Evolutionary conservation across 768 basidiomycete species (phyloP).

Genomic region (Leccinum boreale): DNA sequence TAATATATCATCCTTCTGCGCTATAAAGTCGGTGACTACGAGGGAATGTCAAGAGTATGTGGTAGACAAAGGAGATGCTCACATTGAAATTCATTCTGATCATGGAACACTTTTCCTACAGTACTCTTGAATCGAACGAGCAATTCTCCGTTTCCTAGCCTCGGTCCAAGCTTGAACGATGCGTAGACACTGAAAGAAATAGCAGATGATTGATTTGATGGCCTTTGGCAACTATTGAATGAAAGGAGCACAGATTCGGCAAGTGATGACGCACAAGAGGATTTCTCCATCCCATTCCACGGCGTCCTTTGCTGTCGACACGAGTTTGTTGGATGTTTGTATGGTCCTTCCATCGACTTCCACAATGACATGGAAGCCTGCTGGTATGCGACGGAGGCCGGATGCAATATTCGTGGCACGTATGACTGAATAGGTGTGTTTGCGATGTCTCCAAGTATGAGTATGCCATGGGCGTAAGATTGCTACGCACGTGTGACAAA

Average conservation of each 20-base stretch:
- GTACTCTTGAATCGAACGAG: no score
- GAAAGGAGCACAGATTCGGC: background rate
- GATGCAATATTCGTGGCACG: background rate
- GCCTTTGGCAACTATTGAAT: background rate
- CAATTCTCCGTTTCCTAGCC: no score
- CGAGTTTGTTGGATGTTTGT: background rate
- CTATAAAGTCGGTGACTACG: no score
- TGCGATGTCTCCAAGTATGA: background rate
- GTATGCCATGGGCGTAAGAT: background rate
- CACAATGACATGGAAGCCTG: background rate
- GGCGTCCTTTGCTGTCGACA: background rate
- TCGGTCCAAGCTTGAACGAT: background rate
- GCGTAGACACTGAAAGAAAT: background rate
- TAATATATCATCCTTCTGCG: no score
- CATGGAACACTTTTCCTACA: no score
- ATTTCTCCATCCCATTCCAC: background rate
- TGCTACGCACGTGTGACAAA: background rate
- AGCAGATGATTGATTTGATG: background rate
- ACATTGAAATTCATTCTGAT: no score
- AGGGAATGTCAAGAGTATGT: no score
- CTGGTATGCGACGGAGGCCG: background rate
- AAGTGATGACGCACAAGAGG: background rate
- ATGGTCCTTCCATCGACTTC: background rate
- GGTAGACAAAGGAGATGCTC: no score
- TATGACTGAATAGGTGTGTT: background rate